phyloP scores from a whole-genome alignment of 2,329 filamentous ascomycete species.

The Aspergillus novoparasiticus region DNA sequence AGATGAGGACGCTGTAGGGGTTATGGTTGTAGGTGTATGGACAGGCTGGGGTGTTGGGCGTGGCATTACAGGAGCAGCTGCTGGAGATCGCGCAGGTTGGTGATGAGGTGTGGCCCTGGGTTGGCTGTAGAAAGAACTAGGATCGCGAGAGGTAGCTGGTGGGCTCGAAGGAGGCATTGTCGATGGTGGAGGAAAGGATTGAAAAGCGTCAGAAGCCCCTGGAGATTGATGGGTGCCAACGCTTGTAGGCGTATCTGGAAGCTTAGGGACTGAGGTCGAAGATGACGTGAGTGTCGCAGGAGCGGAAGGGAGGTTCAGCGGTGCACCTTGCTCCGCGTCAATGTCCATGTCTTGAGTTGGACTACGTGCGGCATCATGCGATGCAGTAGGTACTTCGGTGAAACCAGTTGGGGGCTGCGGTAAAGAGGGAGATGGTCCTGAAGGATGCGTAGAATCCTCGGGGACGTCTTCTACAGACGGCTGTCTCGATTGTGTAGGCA shows the following conservation, averaged over 20 bases:
- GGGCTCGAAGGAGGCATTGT: slow-evolving; percentile 29
- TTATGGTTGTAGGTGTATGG: slow-evolving; percentile 24
- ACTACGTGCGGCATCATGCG: slow-evolving; percentile 27
- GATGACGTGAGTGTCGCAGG: slow-evolving; percentile 38
- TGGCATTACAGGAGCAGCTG: slow-evolving; percentile 22
- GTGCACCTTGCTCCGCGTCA: slow-evolving; percentile 34
- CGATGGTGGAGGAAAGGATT: slow-evolving; percentile 46
- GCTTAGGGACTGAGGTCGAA: slow-evolving; percentile 26
- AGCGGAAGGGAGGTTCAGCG: slow-evolving; percentile 42
- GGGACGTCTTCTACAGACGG: slow-evolving; percentile 63
- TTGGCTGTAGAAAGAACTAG: slow-evolving; percentile 27
- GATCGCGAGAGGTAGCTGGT: slow-evolving; percentile 21
- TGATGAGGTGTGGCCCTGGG: slow-evolving; percentile 18
- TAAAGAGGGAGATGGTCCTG: slow-evolving; percentile 44
- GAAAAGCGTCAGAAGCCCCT: slow-evolving; percentile 34
- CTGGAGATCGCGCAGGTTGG: slow-evolving; percentile 30
- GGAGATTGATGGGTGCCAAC: slow-evolving; percentile 19
- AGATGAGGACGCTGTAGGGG: slow-evolving; percentile 21
- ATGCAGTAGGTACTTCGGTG: slow-evolving; percentile 28
- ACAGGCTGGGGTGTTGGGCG: slow-evolving; percentile 23
- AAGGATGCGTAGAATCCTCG: slow-evolving; percentile 59
- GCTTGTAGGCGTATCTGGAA: slow-evolving; percentile 36
- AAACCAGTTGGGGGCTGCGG: slow-evolving; percentile 28
- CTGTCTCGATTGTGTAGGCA: slow-evolving; percentile 48
- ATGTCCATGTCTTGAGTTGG: slow-evolving; percentile 36